phyloP scores from a whole-genome alignment of 148 eudicot species.

The Fagopyrum esculentum region DNA sequence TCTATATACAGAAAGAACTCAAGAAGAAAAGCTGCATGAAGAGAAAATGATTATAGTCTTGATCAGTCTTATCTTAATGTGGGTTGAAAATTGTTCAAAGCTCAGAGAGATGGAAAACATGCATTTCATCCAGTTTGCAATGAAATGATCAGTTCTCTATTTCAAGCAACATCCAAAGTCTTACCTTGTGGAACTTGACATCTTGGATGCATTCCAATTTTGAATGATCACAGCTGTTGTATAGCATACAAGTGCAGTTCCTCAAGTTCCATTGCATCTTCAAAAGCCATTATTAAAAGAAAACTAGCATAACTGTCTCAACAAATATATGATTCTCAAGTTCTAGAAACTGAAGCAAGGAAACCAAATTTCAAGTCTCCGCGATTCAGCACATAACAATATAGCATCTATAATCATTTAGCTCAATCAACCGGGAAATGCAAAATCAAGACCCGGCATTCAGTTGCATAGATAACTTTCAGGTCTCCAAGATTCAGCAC shows the following conservation, averaged over 20 bases:
- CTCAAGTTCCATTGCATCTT: neutral
- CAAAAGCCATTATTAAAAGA: neutral
- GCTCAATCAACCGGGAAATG: neutral
- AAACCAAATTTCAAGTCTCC: neutral
- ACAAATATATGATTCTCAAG: neutral
- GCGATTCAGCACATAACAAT: neutral
- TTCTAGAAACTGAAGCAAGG: neutral
- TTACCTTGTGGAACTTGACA: neutral
- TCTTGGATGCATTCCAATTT: neutral
- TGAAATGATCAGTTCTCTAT: neutral
- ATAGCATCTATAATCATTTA: neutral
- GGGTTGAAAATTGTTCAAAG: neutral
- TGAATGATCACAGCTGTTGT: neutral
- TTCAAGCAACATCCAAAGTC: neutral
- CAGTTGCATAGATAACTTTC: neutral
- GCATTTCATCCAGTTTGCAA: neutral
- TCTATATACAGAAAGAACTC: too few relatives aligned
- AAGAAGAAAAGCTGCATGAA: too few relatives aligned
- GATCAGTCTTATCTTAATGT: too few relatives aligned
- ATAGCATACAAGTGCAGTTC: too few relatives aligned
- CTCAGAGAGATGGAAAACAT: neutral
- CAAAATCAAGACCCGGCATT: neutral
- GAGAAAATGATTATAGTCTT: too few relatives aligned
- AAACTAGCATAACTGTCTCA: neutral
- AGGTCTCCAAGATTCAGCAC: neutral